Percentiles rank a stretch among this genome's conserved stretches.
phyloP scores from a whole-genome alignment of 2,329 filamentous ascomycete genomes.

The Ophiostoma himal-ulmi region DNA sequence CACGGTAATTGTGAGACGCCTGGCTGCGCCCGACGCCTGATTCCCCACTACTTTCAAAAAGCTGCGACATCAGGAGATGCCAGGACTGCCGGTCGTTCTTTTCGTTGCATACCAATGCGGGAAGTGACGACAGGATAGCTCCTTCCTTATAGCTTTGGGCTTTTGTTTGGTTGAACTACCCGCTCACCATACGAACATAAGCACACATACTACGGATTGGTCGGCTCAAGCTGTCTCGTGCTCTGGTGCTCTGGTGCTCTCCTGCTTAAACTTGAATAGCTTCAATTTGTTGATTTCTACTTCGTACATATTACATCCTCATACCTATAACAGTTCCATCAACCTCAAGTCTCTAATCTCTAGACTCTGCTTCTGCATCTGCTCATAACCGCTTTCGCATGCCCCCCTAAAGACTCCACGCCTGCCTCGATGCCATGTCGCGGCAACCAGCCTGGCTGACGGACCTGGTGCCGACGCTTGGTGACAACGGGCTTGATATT shows the following conservation, averaged over 20 bases:
- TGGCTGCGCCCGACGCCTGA: neutral
- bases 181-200: too few species aligned
- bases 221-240: neutral
- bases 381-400: neutral
- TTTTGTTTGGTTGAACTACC: neutral
- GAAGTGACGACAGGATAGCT: constrained; percentile 10
- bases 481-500: constrained; percentile 7
- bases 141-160: neutral
- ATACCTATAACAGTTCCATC: neutral
- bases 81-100: neutral
- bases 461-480: constrained; percentile 11
- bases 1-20: constrained; percentile 4
- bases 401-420: neutral
- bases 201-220: neutral
- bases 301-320: neutral
- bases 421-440: constrained; percentile 20
- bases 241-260: constrained; percentile 6
- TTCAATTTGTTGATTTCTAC: neutral
- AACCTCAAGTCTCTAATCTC: neutral
- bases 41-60: constrained; percentile 1
- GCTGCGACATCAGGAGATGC: constrained; percentile 3
- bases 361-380: neutral
- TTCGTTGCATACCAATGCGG: neutral
- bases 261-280: constrained; percentile 4
- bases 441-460: constrained; percentile 16